Percentiles rank a stretch among this genome's conserved stretches.
Conservation (phyloP, 2,329 filamentous ascomycete genomes). For the Emericellopsis cladophorae region DNA sequence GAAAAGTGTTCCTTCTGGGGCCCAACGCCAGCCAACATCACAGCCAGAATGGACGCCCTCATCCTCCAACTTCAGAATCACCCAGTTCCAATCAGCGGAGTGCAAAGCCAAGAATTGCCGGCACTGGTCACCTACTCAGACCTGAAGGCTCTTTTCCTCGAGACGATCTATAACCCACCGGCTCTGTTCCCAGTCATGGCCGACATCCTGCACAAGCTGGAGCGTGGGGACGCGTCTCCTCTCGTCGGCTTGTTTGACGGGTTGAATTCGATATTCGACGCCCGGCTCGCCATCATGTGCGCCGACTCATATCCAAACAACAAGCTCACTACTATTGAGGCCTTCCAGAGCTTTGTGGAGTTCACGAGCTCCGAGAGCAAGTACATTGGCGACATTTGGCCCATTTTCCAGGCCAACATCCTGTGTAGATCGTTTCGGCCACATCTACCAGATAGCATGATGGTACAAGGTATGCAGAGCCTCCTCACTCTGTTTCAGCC, state of each 20-base stretch:
- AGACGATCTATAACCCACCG: slow-evolving; percentile 9
- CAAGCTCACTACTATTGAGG: slow-evolving; percentile 12
- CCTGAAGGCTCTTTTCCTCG: slow-evolving; percentile 13
- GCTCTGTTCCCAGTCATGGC: slow-evolving; percentile 12
- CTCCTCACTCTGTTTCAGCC: slow-evolving; percentile 1
- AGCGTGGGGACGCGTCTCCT: slow-evolving; percentile 12
- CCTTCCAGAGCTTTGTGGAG: slow-evolving; percentile 11
- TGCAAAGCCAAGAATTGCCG: slow-evolving; percentile 6
- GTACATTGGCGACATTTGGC: slow-evolving; percentile 16
- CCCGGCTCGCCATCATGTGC: slow-evolving; percentile 11
- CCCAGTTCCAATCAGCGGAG: slow-evolving; percentile 11
- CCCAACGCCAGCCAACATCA: slow-evolving; percentile 12
- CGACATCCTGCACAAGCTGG: slow-evolving; percentile 11
- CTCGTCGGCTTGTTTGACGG: slow-evolving; percentile 9
- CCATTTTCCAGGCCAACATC: slow-evolving; percentile 12
- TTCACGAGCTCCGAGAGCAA: slow-evolving; percentile 13
- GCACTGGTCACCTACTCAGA: slow-evolving; percentile 14
- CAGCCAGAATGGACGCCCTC: slow-evolving; percentile 10
- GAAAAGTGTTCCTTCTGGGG: slow-evolving; percentile 15
- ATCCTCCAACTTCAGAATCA: slow-evolving; percentile 11
- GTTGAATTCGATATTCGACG: slow-evolving; percentile 7
- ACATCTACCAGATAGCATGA: slow-evolving; percentile 15
- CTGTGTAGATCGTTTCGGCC: slow-evolving; percentile 12
- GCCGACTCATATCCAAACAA: slow-evolving; percentile 15
- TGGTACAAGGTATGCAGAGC: slow-evolving; percentile 9